Percentiles rank a stretch among this genome's conserved stretches.
Evolutionary conservation across 257 asterid species (phyloP).

Genomic region (Handroanthus guayacan): DNA sequence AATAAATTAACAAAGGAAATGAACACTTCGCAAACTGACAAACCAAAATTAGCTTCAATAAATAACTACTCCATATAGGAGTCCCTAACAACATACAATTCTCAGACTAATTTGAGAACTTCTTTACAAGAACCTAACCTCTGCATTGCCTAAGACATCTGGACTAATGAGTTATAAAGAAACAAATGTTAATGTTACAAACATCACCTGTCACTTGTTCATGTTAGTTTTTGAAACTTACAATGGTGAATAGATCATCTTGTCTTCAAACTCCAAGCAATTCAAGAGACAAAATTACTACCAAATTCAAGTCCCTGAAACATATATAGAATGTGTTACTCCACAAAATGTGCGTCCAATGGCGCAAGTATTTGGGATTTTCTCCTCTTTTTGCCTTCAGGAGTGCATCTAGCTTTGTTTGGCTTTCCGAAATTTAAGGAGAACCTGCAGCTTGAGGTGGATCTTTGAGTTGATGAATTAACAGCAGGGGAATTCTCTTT

Average conservation of each 20-base stretch:
- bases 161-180: conserved; percentile 30
- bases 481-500: conserved; percentile 54
- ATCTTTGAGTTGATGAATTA: conserved; percentile 50
- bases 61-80: not conserved
- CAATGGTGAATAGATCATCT: not conserved
- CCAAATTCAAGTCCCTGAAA: too few relatives aligned
- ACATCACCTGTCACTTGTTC: conserved; percentile 25
- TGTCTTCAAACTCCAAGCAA: too few relatives aligned
- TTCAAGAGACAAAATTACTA: too few relatives aligned
- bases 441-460: conserved; percentile 50
- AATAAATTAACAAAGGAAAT: not conserved
- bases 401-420: conserved; percentile 56
- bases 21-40: not conserved
- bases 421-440: conserved; percentile 51
- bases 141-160: conserved; percentile 10
- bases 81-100: conserved; percentile 9
- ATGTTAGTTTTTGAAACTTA: conserved; percentile 17
- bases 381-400: conserved; percentile 81
- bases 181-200: conserved; percentile 39
- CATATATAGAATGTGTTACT: conserved; percentile 33
- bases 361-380: conserved; percentile 60
- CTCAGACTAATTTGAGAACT: conserved; percentile 1
- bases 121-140: conserved; percentile 1
- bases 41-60: not conserved
- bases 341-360: conserved; percentile 53